Evolutionary conservation across 176 grass and related monocot species (phyloP), one percentile per base, ranked within the genome.

Genomic region (Olyra latifolia): DNA sequence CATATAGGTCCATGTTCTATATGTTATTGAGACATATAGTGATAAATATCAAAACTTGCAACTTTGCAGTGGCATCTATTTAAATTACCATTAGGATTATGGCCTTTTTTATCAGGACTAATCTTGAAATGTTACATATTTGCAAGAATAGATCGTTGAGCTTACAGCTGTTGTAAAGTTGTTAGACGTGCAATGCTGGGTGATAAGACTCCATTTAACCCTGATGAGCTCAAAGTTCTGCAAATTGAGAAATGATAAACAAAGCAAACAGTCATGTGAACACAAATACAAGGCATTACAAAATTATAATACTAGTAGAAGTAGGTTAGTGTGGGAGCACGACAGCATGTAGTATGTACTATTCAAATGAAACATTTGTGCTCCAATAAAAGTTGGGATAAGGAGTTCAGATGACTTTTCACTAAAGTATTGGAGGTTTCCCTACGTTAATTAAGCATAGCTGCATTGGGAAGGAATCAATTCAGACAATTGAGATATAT

Each of bases 121-220:
- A 82, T 71, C 7, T 42, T 27, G 19, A 81, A 39, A n/a, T 62
- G 4, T 66, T 67, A 28, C 5, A 84, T 59, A 38, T 47, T 24
- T 49, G n/a, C 16, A 58, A 54, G 13, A 43, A 47, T 69, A 72
- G 19, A 68, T 55, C 27, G 14, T 3, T 38, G 23, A 85, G 20
- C 94, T 97, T 94, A 97, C 91, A 97, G 69, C 62, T 68, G 47
- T 73, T 84, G 53, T 76, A 97, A 88, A 79, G 75, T 73, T 80
- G 77, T 75, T 47, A 97, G 58, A 23, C 82, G 71, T 74, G 79
- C 94, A 80, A 97, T 90, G 38, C 74, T 90, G 39, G 87, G 48
- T 19, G 94, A 97, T 85, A 97, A 83, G 25, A 62, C 48, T 80
- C 94, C 91, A 87, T 11, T 77, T 82, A 92, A 87, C 63, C 94